Evolutionary conservation across 2,329 filamentous ascomycete genomes (phyloP).

Genomic region (Venturia carpophila): DNA sequence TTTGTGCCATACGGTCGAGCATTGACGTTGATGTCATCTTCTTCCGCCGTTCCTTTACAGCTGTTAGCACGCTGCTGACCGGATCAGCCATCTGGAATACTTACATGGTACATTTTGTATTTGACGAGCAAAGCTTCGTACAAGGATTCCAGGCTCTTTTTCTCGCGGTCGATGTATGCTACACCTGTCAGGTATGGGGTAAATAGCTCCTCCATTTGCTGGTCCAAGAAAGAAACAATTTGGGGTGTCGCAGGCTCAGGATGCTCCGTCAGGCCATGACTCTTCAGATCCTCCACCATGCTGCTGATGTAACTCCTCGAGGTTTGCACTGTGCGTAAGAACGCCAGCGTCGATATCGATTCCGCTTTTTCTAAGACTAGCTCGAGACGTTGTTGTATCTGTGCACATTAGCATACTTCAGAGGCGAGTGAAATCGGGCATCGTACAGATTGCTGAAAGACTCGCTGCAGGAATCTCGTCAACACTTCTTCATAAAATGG

Average conservation of each 20-base stretch:
- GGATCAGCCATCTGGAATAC: constrained; percentile 19
- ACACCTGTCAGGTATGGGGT: constrained; percentile 58
- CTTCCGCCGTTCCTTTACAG: constrained; percentile 62
- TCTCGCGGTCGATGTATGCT: constrained; percentile 35
- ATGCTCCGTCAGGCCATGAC: constrained; percentile 89
- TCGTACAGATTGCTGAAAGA: constrained; percentile 78
- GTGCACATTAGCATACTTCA: neutral
- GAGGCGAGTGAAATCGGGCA: too few relatives aligned
- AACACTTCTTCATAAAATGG: constrained; percentile 94
- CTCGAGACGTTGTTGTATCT: constrained; percentile 85
- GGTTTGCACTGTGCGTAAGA: constrained; percentile 81
- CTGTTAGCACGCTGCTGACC: constrained; percentile 23
- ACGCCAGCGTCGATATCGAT: constrained; percentile 83
- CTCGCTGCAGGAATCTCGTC: constrained; percentile 83
- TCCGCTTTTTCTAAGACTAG: constrained; percentile 94
- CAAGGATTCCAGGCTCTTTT: constrained; percentile 20
- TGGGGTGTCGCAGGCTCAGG: constrained; percentile 84
- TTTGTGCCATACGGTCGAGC: constrained; percentile 83
- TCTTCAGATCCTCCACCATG: constrained; percentile 85
- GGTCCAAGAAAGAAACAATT: constrained; percentile 63
- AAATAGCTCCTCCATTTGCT: constrained; percentile 59
- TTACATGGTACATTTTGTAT: constrained; percentile 81
- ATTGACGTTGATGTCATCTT: constrained; percentile 66
- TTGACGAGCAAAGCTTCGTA: constrained; percentile 59
- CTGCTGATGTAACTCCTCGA: constrained; percentile 81